Evolutionary conservation across 345 rosid genomes (phyloP).

Genomic region (Gynandropsis gynandra): DNA sequence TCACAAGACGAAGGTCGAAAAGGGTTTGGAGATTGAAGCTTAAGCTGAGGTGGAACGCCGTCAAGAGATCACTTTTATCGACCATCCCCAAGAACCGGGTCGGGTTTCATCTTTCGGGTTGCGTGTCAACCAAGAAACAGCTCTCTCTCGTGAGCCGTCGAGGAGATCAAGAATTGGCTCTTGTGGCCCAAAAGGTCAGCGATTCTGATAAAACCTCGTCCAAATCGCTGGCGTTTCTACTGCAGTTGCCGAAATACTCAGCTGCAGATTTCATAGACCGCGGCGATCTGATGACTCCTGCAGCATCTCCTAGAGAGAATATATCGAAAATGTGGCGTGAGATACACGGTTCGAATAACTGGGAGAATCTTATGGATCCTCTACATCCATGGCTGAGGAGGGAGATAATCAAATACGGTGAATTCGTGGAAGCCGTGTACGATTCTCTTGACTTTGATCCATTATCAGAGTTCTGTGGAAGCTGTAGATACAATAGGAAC

Average conservation of each 20-base stretch:
- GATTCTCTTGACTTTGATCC: constrained; percentile 63
- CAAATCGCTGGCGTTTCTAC: constrained; percentile 35
- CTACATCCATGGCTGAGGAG: constrained; percentile 47
- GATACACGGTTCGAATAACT: constrained; percentile 38
- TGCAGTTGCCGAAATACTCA: constrained; percentile 34
- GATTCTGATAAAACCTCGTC: constrained; percentile 12
- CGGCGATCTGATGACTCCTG: constrained; percentile 56
- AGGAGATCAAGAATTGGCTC: constrained; percentile 19
- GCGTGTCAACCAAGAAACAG: constrained; percentile 23
- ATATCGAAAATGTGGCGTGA: constrained; percentile 43
- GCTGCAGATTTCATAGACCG: constrained; percentile 45
- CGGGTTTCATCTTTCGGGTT: constrained; percentile 24
- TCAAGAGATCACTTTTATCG: constrained; percentile 22
- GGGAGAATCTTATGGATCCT: constrained; percentile 49
- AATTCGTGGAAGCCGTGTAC: constrained; percentile 45
- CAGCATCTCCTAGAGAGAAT: constrained; percentile 43
- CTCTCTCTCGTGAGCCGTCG: constrained; percentile 22
- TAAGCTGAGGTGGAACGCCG: constrained; percentile 32
- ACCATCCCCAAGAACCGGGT: constrained; percentile 19
- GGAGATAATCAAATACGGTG: constrained; percentile 55
- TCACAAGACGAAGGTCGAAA: constrained; percentile 25
- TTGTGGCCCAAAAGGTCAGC: constrained; percentile 16
- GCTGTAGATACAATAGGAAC: constrained; percentile 44
- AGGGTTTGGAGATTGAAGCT: constrained; percentile 35
- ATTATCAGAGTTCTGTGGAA: constrained; percentile 52